A percentile compares a stretch with the other conserved stretches of the same genome.
phyloP scores from a whole-genome alignment of 2,329 filamentous ascomycete genomes.

The Dendrostoma leiphaemia region DNA sequence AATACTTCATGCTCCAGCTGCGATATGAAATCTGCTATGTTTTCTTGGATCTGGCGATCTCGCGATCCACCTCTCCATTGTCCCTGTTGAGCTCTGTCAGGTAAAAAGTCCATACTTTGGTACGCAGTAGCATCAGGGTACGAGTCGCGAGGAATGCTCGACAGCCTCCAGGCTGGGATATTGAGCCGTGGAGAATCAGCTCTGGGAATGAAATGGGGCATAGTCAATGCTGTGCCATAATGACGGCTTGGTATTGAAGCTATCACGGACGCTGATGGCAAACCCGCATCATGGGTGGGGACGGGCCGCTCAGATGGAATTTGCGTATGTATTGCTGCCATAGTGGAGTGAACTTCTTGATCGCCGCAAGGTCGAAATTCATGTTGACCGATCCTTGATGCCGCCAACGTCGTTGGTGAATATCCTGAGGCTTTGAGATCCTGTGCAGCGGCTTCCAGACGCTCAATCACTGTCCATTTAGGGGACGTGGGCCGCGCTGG shows the following conservation, averaged over 20 bases:
- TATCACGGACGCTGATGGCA: not conserved
- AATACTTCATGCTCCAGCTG: constrained; percentile 5
- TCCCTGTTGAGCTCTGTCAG: not conserved
- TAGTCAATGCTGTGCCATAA: not conserved
- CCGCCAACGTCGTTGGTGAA: not conserved
- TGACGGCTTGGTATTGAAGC: not conserved
- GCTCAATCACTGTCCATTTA: constrained; percentile 11
- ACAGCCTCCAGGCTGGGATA: too few species aligned
- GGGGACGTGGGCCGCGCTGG: constrained; percentile 11
- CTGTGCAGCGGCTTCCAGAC: constrained; percentile 11
- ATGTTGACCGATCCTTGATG: not conserved
- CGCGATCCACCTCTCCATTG: too few species aligned
- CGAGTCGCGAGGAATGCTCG: too few species aligned
- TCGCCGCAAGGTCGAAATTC: not conserved
- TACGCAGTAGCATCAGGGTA: too few species aligned
- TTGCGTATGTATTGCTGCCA: not conserved
- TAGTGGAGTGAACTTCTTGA: not conserved
- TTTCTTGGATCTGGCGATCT: not conserved
- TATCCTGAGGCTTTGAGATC: not conserved
- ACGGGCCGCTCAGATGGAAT: not conserved
- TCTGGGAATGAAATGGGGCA: not conserved
- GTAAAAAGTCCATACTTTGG: not conserved
- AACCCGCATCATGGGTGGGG: not conserved
- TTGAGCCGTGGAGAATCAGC: not conserved
- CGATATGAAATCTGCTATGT: constrained; percentile 9